These are phyloP conservation scores for Entomophthora muscae DNA, from an alignment of 371 early-diverging fungal species.

Conservation along the genomic window DNA sequence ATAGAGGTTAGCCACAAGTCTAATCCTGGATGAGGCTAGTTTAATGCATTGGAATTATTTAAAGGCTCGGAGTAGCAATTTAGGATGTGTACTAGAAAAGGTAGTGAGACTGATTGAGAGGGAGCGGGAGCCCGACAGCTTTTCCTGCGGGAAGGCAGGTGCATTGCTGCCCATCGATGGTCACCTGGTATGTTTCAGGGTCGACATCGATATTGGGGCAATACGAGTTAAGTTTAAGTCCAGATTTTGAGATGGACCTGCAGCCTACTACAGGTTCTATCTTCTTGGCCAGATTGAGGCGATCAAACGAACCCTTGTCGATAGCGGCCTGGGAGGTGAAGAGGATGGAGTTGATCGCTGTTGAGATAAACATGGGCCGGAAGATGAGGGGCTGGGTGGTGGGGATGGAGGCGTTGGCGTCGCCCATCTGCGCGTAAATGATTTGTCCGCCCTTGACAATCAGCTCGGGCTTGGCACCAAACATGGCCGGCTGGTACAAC, in stretches of 20 bases:
- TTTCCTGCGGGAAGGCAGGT: conserved; percentile 41
- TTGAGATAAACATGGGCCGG: conserved; percentile 66
- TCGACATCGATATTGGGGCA: conserved; percentile 64
- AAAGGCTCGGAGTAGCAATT: too few relatives aligned
- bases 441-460: conserved; percentile 79
- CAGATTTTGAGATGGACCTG: conserved; percentile 52
- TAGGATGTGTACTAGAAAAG: too few relatives aligned
- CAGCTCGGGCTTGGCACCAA: conserved; percentile 73
- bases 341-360: conserved; percentile 29
- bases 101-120: conserved; percentile 52
- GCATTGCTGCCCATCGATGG: conserved; percentile 45
- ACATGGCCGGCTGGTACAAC: conserved; percentile 59
- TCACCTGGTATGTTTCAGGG: conserved; percentile 77
- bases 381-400: conserved; percentile 72
- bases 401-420: conserved; percentile 80
- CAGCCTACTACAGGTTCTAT: conserved; percentile 56
- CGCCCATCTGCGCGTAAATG: conserved; percentile 68
- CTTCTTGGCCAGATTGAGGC: conserved; percentile 44
- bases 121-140: conserved; percentile 14
- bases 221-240: conserved; percentile 64
- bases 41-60: too few relatives aligned
- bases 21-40: too few relatives aligned
- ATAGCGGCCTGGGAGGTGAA: conserved; percentile 68
- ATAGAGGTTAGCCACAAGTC: too few relatives aligned
- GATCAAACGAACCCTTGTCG: conserved; percentile 24